Evolutionary conservation across 2,329 filamentous ascomycete genomes (phyloP).

Genomic region (Cryphonectria naterciae): DNA sequence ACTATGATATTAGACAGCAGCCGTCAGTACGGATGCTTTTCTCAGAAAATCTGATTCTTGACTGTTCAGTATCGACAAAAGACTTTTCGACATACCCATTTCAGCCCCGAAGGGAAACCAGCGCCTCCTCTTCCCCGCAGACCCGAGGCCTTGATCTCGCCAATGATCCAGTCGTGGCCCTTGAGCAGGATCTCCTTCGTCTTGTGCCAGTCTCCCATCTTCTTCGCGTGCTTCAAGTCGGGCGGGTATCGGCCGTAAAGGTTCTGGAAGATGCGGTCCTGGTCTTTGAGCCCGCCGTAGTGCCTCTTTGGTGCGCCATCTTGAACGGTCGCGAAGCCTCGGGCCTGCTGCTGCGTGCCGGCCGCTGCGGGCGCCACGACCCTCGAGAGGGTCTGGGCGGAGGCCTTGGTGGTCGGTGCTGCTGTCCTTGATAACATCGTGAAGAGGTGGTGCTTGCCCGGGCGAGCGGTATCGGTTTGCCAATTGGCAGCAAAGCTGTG

Average conservation of each 20-base stretch:
- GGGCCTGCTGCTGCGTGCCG: slow-evolving; percentile 53
- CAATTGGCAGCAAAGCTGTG: slow-evolving; percentile 36
- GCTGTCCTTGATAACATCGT: slow-evolving; percentile 50
- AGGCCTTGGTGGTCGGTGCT: slow-evolving; percentile 45
- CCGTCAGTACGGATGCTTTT: slow-evolving; percentile 29
- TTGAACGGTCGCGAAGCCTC: slow-evolving; percentile 81
- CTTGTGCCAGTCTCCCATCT: slow-evolving; percentile 99
- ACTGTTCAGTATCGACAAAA: no score
- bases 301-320: slow-evolving; percentile 71
- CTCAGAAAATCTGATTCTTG: no score
- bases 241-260: slow-evolving; percentile 91
- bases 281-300: slow-evolving; percentile 88
- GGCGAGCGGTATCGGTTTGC: slow-evolving; percentile 40
- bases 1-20: slow-evolving; percentile 56
- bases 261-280: slow-evolving; percentile 99
- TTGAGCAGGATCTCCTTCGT: slow-evolving; percentile 98
- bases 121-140: slow-evolving; percentile 94
- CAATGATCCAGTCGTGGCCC: slow-evolving; percentile 98
- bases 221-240: slow-evolving; percentile 91
- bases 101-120: slow-evolving; percentile 96
- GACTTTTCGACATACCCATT: slow-evolving; percentile 75
- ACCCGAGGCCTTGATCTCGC: slow-evolving; percentile 95
- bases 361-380: slow-evolving; percentile 45
- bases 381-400: slow-evolving; percentile 46
- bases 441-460: slow-evolving; percentile 39